Percentiles rank a stretch among this genome's conserved stretches.
Conservation (phyloP, 176 grass and related monocot species). For the Aegilops tauschii region DNA sequence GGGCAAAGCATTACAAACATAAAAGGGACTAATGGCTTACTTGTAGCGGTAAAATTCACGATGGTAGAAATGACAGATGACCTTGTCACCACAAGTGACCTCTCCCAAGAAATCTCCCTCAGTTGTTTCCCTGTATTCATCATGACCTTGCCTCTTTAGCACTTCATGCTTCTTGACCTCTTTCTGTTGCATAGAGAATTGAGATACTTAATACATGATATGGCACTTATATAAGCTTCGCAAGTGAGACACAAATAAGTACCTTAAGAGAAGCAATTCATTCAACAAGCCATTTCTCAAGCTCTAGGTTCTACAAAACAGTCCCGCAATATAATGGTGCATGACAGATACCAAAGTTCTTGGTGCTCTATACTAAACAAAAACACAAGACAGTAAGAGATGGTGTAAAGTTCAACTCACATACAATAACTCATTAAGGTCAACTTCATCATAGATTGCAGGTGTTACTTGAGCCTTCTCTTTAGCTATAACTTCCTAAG, state of each 20-base stretch:
- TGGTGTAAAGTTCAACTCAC: slow-evolving; percentile 49
- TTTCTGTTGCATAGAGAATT: slow-evolving; percentile 52
- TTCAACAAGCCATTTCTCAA: slow-evolving; percentile 86
- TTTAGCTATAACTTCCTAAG: slow-evolving; percentile 73
- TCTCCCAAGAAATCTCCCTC: slow-evolving; percentile 93
- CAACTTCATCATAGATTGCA: slow-evolving; percentile 70
- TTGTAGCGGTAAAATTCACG: slow-evolving; percentile 97
- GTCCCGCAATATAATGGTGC: slow-evolving; percentile 6
- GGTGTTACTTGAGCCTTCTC: slow-evolving; percentile 59
- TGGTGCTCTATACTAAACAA: not conserved
- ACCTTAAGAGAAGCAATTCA: slow-evolving; percentile 96
- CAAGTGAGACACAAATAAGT: slow-evolving; percentile 25
- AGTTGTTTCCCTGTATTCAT: slow-evolving; percentile 87
- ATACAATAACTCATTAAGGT: slow-evolving; percentile 95
- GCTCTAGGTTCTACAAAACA: slow-evolving; percentile 66
- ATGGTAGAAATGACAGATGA: slow-evolving; percentile 94
- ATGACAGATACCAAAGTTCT: not conserved
- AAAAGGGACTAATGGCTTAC: slow-evolving; percentile 40
- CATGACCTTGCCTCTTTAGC: slow-evolving; percentile 79
- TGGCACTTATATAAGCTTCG: not conserved
- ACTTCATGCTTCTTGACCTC: slow-evolving; percentile 93
- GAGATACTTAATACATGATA: slow-evolving; percentile 1
- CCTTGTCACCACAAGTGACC: slow-evolving; percentile 87
- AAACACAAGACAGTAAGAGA: slow-evolving; percentile 2
- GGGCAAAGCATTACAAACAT: not conserved